Evolutionary conservation across 176 grass and related monocot species (phyloP), one percentile per base, ranked within the genome.

Genomic region (Oryza punctata): DNA sequence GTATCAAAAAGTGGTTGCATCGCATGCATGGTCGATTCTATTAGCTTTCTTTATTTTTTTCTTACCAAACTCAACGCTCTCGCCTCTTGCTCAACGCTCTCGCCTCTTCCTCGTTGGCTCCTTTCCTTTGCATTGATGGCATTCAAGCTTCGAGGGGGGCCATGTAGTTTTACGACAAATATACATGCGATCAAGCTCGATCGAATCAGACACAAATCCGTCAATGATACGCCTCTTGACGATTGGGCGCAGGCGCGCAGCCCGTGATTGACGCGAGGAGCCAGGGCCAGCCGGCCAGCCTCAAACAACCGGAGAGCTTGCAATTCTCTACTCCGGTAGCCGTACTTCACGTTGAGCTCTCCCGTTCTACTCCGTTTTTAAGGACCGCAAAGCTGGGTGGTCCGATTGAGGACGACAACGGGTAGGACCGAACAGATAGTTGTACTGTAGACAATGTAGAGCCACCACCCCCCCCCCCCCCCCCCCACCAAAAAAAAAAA

Each of bases 1-100:
- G 84, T 37, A 67, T 54, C 68, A 66, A 52, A 52, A 81, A 45
- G 70, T 32, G 18, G 70, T 75, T 61, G 73, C 64, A 10, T 25
- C 19, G 18, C 63, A 68, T 61, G 49, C 73, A 14, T 67, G 30
- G 41, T 75, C 66, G 37, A 44, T 33, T 59, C 38, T 19, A 57
- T 57, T n/a, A 28, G 30, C 24, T 21, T n/a, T 70, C 10, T 80
- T 49, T 49, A 1, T 6, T 37, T 8, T 38, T 1, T 13, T 73
- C 15, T 50, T 59, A 54, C 85, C 77, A 74, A 67, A 80, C 84
- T 18, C 45, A 24, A 30, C 43, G 7, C 43, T 0, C 13, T 73
- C 3, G 71, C 46, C 9, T 19, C 26, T 29, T 45, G 2, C 27
- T 52, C 16, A 24, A 30, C 43, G 7, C 43, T 0, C 13, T 73